These are phyloP conservation scores for Saccharomyces eubayanus DNA, from an alignment of 805 yeast species.

Conservation along the genomic window DNA sequence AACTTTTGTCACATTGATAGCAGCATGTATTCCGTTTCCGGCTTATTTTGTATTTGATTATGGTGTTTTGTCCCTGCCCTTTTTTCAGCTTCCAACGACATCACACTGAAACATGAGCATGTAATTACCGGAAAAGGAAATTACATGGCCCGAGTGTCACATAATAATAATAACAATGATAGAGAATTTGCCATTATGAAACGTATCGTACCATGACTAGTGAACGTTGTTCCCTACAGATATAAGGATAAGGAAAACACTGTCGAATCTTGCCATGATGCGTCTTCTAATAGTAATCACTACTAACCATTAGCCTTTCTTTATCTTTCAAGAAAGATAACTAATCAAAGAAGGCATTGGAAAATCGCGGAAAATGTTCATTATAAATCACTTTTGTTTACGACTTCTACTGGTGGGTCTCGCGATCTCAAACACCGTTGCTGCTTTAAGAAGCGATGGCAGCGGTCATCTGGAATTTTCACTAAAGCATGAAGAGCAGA, in stretches of 20 bases:
- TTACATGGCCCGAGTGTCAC: constrained; percentile 1
- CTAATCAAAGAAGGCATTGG: not conserved
- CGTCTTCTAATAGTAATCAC: not conserved
- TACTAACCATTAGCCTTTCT: not conserved
- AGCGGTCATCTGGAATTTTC: constrained; percentile 4
- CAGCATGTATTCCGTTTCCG: not conserved
- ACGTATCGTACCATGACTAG: not conserved
- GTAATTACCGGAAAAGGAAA: constrained; percentile 5
- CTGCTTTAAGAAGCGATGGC: not conserved
- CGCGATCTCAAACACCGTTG: not conserved
- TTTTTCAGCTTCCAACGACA: not conserved
- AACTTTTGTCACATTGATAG: not conserved
- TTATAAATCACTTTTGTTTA: not conserved
- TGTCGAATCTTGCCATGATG: not conserved
- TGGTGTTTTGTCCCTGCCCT: not conserved
- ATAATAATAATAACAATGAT: not conserved
- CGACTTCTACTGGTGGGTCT: not conserved
- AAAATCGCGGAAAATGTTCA: not conserved
- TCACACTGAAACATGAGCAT: not conserved
- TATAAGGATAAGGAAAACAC: not conserved
- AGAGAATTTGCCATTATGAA: not conserved
- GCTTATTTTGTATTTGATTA: not conserved
- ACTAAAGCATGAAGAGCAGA: constrained; percentile 11
- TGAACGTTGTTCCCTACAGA: not conserved
- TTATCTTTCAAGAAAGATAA: not conserved